Conservation (phyloP, 129 eudicot species). For the Chrysanthemum makinoi region DNA sequence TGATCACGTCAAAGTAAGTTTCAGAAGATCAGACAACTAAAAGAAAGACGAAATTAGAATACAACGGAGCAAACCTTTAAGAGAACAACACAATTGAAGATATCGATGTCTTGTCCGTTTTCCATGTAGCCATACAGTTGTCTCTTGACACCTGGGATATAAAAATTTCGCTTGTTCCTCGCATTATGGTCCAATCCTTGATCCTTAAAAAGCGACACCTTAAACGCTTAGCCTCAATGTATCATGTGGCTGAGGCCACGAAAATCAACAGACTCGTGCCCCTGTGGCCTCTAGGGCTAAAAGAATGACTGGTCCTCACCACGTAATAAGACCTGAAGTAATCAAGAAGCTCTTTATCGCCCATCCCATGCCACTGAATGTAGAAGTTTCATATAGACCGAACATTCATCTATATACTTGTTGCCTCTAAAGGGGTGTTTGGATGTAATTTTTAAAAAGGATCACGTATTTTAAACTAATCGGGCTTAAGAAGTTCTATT, state of each 20-base stretch:
- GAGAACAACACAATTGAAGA: slow-evolving; percentile 50
- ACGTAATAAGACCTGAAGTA: slow-evolving; percentile 55
- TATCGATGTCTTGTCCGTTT: slow-evolving; percentile 52
- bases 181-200: slow-evolving; percentile 46
- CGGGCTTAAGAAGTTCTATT: too few relatives aligned
- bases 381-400: neutral
- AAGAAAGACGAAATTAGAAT: neutral
- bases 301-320: slow-evolving; percentile 57
- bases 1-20: neutral
- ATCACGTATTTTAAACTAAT: too few relatives aligned
- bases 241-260: slow-evolving; percentile 67
- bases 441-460: too few relatives aligned
- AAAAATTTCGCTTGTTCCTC: slow-evolving; percentile 49
- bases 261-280: slow-evolving; percentile 78
- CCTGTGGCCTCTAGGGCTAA: slow-evolving; percentile 83
- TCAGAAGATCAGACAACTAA: neutral
- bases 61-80: slow-evolving; percentile 39
- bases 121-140: slow-evolving; percentile 77
- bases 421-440: too few relatives aligned
- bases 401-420: neutral
- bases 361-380: slow-evolving; percentile 91
- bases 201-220: slow-evolving; percentile 55
- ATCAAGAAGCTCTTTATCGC: slow-evolving; percentile 69
- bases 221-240: slow-evolving; percentile 68
- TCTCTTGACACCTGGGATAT: slow-evolving; percentile 64